Conservation (phyloP, 2,329 filamentous ascomycete species). For the Aureobasidium sp. region DNA sequence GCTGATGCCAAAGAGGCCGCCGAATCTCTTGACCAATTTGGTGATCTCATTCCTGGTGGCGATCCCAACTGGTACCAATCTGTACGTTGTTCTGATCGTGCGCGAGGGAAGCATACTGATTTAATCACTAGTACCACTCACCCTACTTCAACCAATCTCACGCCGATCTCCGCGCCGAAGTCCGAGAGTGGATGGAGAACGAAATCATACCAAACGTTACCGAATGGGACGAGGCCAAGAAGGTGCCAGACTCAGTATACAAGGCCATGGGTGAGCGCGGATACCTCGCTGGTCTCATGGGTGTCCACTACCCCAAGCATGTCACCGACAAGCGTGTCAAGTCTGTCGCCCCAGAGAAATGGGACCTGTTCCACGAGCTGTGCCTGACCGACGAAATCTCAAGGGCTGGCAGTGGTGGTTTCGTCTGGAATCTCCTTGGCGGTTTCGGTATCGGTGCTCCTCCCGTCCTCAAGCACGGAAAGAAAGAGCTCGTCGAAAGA, state of each 20-base stretch:
- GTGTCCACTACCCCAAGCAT: conserved; percentile 60
- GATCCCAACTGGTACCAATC: conserved; percentile 94
- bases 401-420: conserved; percentile 77
- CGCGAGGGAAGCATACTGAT: not conserved
- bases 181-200: conserved; percentile 83
- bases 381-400: conserved; percentile 91
- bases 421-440: conserved; percentile 94
- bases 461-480: conserved; percentile 84
- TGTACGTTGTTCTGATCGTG: conserved; percentile 46
- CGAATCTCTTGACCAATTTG: conserved; percentile 75
- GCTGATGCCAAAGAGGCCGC: conserved; percentile 44
- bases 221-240: conserved; percentile 95
- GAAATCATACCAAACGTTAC: conserved; percentile 85
- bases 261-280: conserved; percentile 90
- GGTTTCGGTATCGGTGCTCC: conserved; percentile 95
- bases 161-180: conserved; percentile 78
- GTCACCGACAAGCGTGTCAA: conserved; percentile 63
- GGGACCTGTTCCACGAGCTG: conserved; percentile 98
- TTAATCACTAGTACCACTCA: conserved; percentile 69
- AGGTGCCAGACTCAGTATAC: conserved; percentile 82
- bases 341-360: conserved; percentile 76
- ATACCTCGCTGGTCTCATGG: conserved; percentile 86
- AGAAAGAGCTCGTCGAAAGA: conserved; percentile 73
- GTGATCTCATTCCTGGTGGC: conserved; percentile 78
- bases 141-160: conserved; percentile 96